Base-by-base conservation (phyloP, 2,329 filamentous ascomycete genomes). In the Fusarium nygamai region DNA sequence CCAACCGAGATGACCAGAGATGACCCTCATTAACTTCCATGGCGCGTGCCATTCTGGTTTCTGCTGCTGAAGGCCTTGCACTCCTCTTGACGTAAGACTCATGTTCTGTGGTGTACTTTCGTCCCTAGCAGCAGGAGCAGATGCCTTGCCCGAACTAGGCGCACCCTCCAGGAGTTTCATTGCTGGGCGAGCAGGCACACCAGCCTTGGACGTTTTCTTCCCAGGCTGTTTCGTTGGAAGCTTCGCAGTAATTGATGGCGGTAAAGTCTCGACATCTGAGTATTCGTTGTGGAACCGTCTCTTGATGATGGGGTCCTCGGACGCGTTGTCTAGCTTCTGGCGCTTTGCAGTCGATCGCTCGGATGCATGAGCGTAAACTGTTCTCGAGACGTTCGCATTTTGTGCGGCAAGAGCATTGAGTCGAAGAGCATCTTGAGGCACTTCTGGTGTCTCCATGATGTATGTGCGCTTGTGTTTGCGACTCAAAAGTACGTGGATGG, bases 21-120 rank as follows among this genome's bases (percentile, higher is more conserved):
- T 98, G 71, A 99, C 97, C 70, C 96, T 91, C 93, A 98, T 97
- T 69, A 98, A 88, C 88, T 98, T 98, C 96, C 97, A 99, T 19
- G 97, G 97, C 70, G 95, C 91, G 82, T 99, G 96, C 96, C 96
- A 99, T 67, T 98, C 93, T 2, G 97, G 97, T 82, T 92, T 94
- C 65, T 91, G 87, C 74, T 83, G 82, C 68, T 83, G 79, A 44
- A 82, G 70, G 19, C 76, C 64, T 22, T 80, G 72, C 10, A 72
- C 56, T 13, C 80, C 82, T 53, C 80, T 78, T 19, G 79, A 80
- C 3, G 79, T 76, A 44, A 84, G 64, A 58, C 78, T 82, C 78
- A 80, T 82, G 36, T 76, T 80, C 61, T 80, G 80, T 44, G 71
- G 74, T 51, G 67, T 71, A 47, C 66, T 72, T 39, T 74, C 71